These are phyloP conservation scores for Cylindrotheca closterium DNA, from an alignment of 108 stramenopile species.

Conservation along the genomic window DNA sequence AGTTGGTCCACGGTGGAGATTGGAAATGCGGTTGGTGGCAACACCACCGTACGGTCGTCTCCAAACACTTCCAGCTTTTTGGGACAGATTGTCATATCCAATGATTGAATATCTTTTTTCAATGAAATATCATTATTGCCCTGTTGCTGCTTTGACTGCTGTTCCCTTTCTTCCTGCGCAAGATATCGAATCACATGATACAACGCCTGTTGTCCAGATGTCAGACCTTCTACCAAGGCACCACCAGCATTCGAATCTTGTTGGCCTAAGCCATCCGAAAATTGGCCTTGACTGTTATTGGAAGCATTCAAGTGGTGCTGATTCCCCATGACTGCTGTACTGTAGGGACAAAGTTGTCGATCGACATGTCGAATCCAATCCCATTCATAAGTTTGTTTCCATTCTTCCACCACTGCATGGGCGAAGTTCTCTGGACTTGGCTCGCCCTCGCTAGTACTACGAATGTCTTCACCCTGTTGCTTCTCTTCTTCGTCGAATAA, in stretches of 20 bases:
- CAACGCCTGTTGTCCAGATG: conserved; percentile 14
- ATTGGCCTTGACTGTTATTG: not conserved
- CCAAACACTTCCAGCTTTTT: conserved; percentile 68
- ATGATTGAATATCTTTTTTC: conserved; percentile 15
- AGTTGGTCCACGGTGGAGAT: conserved; percentile 11
- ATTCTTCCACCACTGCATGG: too few relatives aligned
- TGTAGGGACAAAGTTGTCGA: conserved; percentile 37
- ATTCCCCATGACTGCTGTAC: conserved; percentile 37
- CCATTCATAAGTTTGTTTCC: too few relatives aligned
- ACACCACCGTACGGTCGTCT: conserved; percentile 75
- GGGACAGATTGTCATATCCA: conserved; percentile 31
- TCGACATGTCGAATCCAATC: conserved; percentile 24
- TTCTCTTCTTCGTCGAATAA: not conserved
- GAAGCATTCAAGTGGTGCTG: not conserved
- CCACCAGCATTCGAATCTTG: too few relatives aligned
- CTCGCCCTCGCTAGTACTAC: too few relatives aligned
- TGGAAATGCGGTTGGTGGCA: conserved; percentile 55
- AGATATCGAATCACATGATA: not conserved
- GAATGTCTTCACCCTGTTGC: not conserved
- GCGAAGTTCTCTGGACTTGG: too few relatives aligned
- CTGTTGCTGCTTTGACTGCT: not conserved
- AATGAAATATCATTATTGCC: not conserved
- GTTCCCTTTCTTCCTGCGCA: conserved; percentile 15
- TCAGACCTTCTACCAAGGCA: too few relatives aligned
- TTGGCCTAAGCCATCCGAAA: not conserved